Evolutionary conservation across 2,329 filamentous ascomycete species (phyloP), one percentile per base, ranked within the genome.

Genomic region (Alternaria triticimaculans): DNA sequence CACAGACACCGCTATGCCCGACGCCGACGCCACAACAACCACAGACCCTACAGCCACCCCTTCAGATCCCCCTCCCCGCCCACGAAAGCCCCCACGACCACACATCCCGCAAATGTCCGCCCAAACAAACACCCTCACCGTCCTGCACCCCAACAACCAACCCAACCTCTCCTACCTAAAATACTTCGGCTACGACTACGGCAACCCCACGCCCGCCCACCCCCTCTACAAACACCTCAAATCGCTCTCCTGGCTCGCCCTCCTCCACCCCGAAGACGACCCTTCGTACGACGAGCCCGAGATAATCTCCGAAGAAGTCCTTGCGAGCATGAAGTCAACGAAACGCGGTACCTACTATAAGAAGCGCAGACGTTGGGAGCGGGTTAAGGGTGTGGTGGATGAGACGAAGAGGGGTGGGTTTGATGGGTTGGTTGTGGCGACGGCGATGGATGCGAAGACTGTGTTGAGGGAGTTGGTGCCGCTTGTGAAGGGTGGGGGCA

Each of bases 181-280:
- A 77, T 96, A 97, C 84, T 98, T 97, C 82, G 89, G 89, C 78
- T 98, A 90, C 82, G 93, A 97, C 80, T 83, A 86, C 69, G 87
- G 90, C 46, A 86, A 86, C 68, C 87, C 85, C 72, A 58, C 87
- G 14, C 84, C 88, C 23, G 79, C 83, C 0, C 96, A 98, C 76
- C 95, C 96, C 1, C 88, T 99, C 11, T 87, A 91, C 79, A 90
- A 87, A 15, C 90, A 96, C 76, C 88, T 99, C 55, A 90, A 95
- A 73, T 88, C 91, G 6, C 84, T 98, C 28, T 95, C 93, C 26
- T 99, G 95, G 94, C 87, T 99, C 3, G 95, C 98, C 80, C 88
- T 99, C 6, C 83, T 97, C 15, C 86, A 91, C 23, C 96, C 96
- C 0, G 82, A 87, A 37, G 83, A 88, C 28, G 96, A 98, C 78